A percentile compares a stretch with the other conserved stretches of the same genome.
Evolutionary conservation across 345 rosid genomes (phyloP).

Genomic region (Linum trigynum): DNA sequence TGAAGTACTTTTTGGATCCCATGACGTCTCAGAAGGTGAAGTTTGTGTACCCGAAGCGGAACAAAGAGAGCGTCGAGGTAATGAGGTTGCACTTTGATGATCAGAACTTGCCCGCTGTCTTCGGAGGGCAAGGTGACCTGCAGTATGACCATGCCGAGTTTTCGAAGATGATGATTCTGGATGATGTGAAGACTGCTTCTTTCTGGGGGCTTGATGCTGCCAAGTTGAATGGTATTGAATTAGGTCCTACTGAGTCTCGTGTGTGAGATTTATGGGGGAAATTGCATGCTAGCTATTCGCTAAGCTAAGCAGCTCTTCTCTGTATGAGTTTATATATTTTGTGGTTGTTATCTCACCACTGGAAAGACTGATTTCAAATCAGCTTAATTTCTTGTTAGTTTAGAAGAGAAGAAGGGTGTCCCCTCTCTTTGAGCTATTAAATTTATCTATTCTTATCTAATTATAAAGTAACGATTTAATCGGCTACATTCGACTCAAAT

Average conservation of each 20-base stretch:
- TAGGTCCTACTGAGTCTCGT: constrained; percentile 31
- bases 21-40: constrained; percentile 84
- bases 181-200: constrained; percentile 53
- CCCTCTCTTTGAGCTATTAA: no score
- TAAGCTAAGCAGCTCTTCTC: no score
- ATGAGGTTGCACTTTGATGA: constrained; percentile 70
- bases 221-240: constrained; percentile 13
- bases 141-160: constrained; percentile 77
- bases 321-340: neutral
- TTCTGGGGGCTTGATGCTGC: constrained; percentile 50
- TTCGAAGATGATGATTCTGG: constrained; percentile 63
- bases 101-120: constrained; percentile 67
- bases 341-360: neutral
- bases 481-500: no score
- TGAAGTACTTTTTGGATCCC: constrained; percentile 77
- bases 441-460: neutral
- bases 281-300: no score
- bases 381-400: constrained; percentile 7
- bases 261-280: neutral
- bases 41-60: constrained; percentile 77
- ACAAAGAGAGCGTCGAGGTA: constrained; percentile 61
- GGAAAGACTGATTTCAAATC: neutral
- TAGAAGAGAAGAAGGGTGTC: constrained; percentile 20
- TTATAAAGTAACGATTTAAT: no score
- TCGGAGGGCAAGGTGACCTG: constrained; percentile 76